These are phyloP conservation scores for Eremochloa ophiuroides DNA, from an alignment of 176 grass and related monocot genomes.

Conservation along the genomic window DNA sequence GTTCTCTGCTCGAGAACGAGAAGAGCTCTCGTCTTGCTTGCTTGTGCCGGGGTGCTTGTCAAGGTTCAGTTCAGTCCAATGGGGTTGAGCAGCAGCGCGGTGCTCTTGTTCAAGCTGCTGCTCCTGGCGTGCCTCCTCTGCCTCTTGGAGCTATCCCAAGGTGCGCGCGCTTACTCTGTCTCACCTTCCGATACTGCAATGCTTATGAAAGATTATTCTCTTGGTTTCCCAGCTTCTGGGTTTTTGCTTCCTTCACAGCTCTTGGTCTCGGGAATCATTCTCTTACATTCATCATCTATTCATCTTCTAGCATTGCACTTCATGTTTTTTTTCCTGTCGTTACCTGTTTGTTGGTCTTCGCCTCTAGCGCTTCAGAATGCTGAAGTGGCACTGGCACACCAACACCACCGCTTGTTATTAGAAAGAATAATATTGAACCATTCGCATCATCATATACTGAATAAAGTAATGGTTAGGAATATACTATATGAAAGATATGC, in stretches of 20 bases:
- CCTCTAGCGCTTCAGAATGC: not conserved
- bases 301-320: not conserved
- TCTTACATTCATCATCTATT: too few relatives aligned
- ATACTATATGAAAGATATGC: too few relatives aligned
- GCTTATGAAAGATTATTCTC: not conserved
- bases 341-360: not conserved
- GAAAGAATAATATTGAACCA: too few relatives aligned
- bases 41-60: not conserved
- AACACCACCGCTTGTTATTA: not conserved
- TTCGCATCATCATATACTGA: too few relatives aligned
- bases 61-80: conserved; percentile 20
- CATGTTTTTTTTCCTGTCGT: not conserved
- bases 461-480: too few relatives aligned
- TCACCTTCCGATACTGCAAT: too few relatives aligned
- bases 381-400: conserved; percentile 22
- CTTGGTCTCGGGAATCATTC: too few relatives aligned
- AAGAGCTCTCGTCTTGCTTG: not conserved
- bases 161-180: too few relatives aligned
- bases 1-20: not conserved
- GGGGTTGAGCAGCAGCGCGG: conserved; percentile 14
- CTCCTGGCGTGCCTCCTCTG: conserved; percentile 41
- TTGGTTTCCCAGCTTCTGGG: not conserved
- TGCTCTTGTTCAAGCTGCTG: conserved; percentile 10
- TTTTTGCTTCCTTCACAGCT: not conserved
- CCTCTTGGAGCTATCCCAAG: conserved; percentile 32